A percentile compares a stretch with the other conserved stretches of the same genome.
These are phyloP conservation scores for Xylariaceae sp. DNA, from an alignment of 2,329 filamentous ascomycete genomes.

Conservation along the genomic window DNA sequence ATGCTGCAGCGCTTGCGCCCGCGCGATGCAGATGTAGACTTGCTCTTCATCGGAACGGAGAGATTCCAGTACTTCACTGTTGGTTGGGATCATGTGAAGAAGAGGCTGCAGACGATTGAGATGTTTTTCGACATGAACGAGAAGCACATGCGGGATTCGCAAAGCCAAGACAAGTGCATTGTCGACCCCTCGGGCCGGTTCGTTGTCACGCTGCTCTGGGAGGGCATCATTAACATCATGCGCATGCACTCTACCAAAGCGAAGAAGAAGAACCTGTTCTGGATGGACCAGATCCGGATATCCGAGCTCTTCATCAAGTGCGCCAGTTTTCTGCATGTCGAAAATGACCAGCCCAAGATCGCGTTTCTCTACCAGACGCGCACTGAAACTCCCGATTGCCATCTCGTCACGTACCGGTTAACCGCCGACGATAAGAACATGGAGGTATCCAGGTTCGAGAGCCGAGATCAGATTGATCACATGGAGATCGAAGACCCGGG, in stretches of 20 bases:
- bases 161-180: conserved; percentile 75
- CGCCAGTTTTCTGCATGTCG: conserved; percentile 52
- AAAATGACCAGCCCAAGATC: conserved; percentile 53
- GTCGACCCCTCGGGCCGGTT: conserved; percentile 71
- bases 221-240: conserved; percentile 53
- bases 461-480: conserved; percentile 50
- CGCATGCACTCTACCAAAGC: conserved; percentile 45
- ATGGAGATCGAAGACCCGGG: conserved; percentile 50
- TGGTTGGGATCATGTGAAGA: conserved; percentile 64
- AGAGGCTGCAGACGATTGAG: conserved; percentile 47
- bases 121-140: conserved; percentile 50
- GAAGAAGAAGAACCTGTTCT: conserved; percentile 40
- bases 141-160: conserved; percentile 65
- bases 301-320: conserved; percentile 57
- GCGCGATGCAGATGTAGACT: conserved; percentile 66
- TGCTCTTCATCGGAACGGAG: conserved; percentile 90
- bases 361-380: conserved; percentile 54
- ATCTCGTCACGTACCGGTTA: conserved; percentile 54
- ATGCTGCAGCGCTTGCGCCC: conserved; percentile 79
- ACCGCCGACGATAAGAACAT: conserved; percentile 54
- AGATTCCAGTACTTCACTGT: conserved; percentile 87
- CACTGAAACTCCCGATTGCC: conserved; percentile 47
- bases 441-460: conserved; percentile 50
- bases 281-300: conserved; percentile 51
- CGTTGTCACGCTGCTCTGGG: conserved; percentile 55